Base-by-base conservation (phyloP, 1,139 yeast species). In the Candida frijolesensis region DNA sequence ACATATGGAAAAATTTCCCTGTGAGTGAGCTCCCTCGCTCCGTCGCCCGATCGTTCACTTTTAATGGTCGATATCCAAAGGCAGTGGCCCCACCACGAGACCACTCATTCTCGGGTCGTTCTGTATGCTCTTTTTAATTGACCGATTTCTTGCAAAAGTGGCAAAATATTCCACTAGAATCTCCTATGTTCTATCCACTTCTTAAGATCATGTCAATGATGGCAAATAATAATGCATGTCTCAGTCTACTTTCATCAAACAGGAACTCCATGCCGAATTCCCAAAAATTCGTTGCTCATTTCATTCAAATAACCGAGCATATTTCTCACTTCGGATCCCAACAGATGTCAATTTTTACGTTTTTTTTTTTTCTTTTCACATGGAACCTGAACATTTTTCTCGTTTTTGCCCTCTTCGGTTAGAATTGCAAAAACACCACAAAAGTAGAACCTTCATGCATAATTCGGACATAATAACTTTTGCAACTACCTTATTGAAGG, bases 261-360 rank as follows among this genome's bases (percentile, higher is more conserved):
- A 15, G 37, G 14, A 7, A 15, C 19, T 14, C 19, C 19, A 9
- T 19, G 25, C 18, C 40, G 14, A 19, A 7, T 12, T 37, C 30
- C 30, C 42, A 38, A 38, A 27, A 38, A 22, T 38, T 38, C 42
- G n/a, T 22, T 7, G 29, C 42, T 18, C 14, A 19, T 29, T 38
- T 38, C 16, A 4, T 38, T 14, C 42, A 38, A 38, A 19, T 38
- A 22, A 38, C 42, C 42, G 42, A 38, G 42, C 15, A 38, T 38
- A 16, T 37, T 18, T 37, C 18, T 18, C 27, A 7, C 27, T 37
- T 7, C 18, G 25, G 8, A 18, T 19, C n/a, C 19, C n/a, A 18
- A 18, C 27, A 19, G 4, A 12, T 22, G 42, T 29, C 9, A 37
- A 15, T 15, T 34, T 14, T 10, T 35, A 14, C 16, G 3, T 14